Conservation (phyloP, 352 stramenopile species). For the Phytophthora ohioensis region DNA sequence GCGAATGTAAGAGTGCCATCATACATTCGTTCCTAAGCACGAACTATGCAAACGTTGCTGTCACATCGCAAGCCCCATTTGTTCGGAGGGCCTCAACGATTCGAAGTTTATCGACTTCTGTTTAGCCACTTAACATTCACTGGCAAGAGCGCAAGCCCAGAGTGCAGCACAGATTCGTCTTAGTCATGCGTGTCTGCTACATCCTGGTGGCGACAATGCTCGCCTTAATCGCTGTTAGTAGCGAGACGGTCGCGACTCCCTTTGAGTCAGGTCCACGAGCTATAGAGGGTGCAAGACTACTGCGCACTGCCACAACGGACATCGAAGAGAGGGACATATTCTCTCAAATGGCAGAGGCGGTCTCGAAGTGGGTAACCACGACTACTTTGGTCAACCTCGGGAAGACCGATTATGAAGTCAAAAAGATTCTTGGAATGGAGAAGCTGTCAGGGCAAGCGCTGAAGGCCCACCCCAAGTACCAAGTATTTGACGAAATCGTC, state of each 20-base stretch:
- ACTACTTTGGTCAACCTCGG: conserved; percentile 5
- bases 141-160: background rate
- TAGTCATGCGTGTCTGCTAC: background rate
- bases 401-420: conserved; percentile 6
- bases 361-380: background rate
- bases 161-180: background rate
- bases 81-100: background rate
- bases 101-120: background rate
- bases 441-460: conserved; percentile 2
- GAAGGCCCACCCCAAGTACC: conserved; percentile 9
- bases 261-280: background rate
- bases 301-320: background rate
- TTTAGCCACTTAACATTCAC: background rate
- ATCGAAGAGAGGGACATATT: background rate
- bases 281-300: background rate
- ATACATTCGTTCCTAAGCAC: background rate
- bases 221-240: background rate
- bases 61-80: background rate
- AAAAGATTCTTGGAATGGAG: conserved; percentile 3
- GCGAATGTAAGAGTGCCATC: background rate
- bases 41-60: background rate
- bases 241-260: background rate
- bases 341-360: background rate
- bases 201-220: background rate
- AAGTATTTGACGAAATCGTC: conserved; percentile 9